These are phyloP conservation scores for Tephrocybe sp. DNA, from an alignment of 768 basidiomycete species.

Conservation along the genomic window DNA sequence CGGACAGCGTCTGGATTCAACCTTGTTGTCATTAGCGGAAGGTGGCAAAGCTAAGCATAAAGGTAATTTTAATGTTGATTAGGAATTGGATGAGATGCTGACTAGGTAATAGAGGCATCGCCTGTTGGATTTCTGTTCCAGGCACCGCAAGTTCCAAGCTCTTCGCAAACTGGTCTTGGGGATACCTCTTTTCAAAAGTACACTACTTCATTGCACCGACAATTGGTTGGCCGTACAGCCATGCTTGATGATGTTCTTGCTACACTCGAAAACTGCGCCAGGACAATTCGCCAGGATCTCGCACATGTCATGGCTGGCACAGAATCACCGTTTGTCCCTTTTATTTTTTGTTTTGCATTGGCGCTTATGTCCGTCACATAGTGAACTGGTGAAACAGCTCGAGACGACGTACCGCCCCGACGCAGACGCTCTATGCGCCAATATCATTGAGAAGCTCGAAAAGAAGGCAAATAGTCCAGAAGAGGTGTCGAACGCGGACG, in stretches of 20 bases:
- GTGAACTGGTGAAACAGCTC: conserved; percentile 44
- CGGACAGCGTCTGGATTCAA: conserved; percentile 35
- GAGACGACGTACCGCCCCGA: conserved; percentile 46
- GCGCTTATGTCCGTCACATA: conserved; percentile 5
- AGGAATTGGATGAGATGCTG: not conserved
- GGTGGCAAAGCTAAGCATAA: conserved; percentile 25
- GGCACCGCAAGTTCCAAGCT: conserved; percentile 44
- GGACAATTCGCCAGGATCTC: conserved; percentile 59
- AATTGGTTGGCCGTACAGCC: conserved; percentile 63
- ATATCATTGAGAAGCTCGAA: conserved; percentile 41
- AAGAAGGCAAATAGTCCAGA: conserved; percentile 28
- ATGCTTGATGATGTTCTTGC: conserved; percentile 56
- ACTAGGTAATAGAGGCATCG: conserved; percentile 41
- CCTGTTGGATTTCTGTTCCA: conserved; percentile 57
- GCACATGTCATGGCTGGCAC: conserved; percentile 38
- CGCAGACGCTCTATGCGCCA: conserved; percentile 45
- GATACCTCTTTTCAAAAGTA: conserved; percentile 60
- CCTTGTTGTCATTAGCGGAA: conserved; percentile 32
- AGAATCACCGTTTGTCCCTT: conserved; percentile 37
- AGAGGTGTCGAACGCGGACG: conserved; percentile 26
- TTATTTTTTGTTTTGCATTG: conserved; percentile 16
- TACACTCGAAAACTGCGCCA: conserved; percentile 58
- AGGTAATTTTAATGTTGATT: conserved; percentile 14
- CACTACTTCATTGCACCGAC: conserved; percentile 55
- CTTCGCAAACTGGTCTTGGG: conserved; percentile 35